phyloP scores from a whole-genome alignment of 805 yeast genomes.

The Geotrichum ghanense region DNA sequence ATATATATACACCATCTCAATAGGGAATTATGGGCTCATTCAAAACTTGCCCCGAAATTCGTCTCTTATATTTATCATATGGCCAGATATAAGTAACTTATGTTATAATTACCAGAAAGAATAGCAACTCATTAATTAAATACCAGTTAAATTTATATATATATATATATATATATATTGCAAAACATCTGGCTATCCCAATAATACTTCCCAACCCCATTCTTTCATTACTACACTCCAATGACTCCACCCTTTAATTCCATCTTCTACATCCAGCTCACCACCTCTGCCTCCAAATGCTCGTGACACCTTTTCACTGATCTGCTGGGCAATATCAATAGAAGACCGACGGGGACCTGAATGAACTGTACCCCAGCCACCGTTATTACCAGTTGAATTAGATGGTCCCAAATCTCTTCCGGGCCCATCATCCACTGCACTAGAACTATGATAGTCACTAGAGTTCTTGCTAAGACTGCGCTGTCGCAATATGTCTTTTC shows the following conservation, averaged over 20 bases:
- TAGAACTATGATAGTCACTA: neutral
- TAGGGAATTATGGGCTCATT: too few species aligned
- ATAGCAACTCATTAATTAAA: too few species aligned
- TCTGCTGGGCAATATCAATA: constrained; percentile 1
- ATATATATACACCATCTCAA: too few species aligned
- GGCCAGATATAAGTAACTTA: too few species aligned
- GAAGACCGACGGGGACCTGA: constrained; percentile 2
- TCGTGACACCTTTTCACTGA: neutral
- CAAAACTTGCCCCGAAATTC: too few species aligned
- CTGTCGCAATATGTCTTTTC: constrained; percentile 38
- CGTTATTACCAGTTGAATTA: constrained; percentile 10
- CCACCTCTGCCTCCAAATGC: constrained; percentile 3
- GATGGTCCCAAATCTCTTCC: constrained; percentile 12
- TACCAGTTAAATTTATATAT: too few species aligned
- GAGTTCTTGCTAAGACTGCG: constrained; percentile 5
- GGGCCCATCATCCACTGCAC: constrained; percentile 5
- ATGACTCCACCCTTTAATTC: constrained; percentile 41
- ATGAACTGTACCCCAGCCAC: constrained; percentile 11
- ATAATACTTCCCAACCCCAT: constrained; percentile 65
- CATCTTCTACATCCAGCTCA: constrained; percentile 24
- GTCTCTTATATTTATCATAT: too few species aligned
- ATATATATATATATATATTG: constrained; percentile 1
- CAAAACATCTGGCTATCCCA: too few species aligned
- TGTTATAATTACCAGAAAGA: too few species aligned
- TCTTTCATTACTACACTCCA: constrained; percentile 65